A percentile compares a stretch with the other conserved stretches of the same genome.
These are phyloP conservation scores for Solanum pimpinellifolium DNA, from an alignment of 257 asterid genomes.

Conservation along the genomic window DNA sequence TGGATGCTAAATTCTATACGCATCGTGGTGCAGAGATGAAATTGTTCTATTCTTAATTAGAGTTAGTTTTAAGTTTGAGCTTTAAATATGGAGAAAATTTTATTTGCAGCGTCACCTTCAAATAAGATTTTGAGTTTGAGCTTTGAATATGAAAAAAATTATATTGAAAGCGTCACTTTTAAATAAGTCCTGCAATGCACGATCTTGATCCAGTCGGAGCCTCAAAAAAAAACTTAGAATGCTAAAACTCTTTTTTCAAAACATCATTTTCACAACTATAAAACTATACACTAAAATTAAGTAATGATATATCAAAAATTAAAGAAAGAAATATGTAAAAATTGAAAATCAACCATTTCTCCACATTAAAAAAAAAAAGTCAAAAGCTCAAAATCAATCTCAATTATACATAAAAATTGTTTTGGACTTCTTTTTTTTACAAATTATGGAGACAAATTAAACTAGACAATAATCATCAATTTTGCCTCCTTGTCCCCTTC, in stretches of 20 bases:
- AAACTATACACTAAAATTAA: too few relatives aligned
- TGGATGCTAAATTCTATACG: background rate
- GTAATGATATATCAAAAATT: too few relatives aligned
- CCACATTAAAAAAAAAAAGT: background rate
- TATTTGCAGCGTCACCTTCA: too few relatives aligned
- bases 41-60: too few relatives aligned
- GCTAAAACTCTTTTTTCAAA: background rate
- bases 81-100: background rate
- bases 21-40: background rate
- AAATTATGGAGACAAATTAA: background rate
- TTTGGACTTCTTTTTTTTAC: background rate
- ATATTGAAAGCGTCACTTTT: too few relatives aligned
- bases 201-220: background rate
- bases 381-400: background rate
- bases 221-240: background rate
- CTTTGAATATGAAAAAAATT: too few relatives aligned
- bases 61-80: too few relatives aligned
- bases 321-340: background rate
- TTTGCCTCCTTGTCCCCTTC: constrained; percentile 25
- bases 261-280: background rate
- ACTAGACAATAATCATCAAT: background rate
- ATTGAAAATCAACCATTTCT: constrained; percentile 1
- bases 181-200: too few relatives aligned
- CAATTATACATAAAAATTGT: background rate
- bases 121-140: too few relatives aligned